These are phyloP conservation scores for Wickerhamiella alocasiicola DNA, from an alignment of 805 yeast species.

Conservation along the genomic window DNA sequence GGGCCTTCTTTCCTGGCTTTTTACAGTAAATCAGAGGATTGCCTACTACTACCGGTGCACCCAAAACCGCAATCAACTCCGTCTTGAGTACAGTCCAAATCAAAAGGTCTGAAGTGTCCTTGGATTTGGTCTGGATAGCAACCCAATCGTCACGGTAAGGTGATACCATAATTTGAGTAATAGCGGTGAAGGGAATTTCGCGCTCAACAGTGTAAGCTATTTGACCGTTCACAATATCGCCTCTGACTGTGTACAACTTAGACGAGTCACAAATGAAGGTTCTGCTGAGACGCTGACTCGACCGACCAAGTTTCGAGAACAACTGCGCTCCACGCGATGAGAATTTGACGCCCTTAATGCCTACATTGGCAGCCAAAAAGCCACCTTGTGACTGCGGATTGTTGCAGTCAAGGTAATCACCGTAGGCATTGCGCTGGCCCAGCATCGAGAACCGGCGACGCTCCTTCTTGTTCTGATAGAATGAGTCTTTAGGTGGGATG, in stretches of 20 bases:
- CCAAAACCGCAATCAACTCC: conserved; percentile 49
- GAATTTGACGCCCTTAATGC: conserved; percentile 65
- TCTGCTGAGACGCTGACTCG: conserved; percentile 66
- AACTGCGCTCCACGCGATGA: conserved; percentile 73
- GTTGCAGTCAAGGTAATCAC: conserved; percentile 87
- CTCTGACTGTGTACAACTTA: conserved; percentile 58
- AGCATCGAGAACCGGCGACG: conserved; percentile 78
- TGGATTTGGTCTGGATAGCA: conserved; percentile 45
- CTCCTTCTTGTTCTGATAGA: conserved; percentile 61
- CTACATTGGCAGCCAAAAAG: conserved; percentile 54
- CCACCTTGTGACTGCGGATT: conserved; percentile 65
- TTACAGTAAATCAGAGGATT: conserved; percentile 71
- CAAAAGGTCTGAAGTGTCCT: conserved; percentile 59
- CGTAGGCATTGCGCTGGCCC: conserved; percentile 81
- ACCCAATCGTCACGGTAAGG: conserved; percentile 86
- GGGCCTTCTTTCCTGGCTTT: conserved; percentile 71
- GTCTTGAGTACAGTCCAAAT: conserved; percentile 78
- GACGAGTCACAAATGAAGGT: conserved; percentile 55
- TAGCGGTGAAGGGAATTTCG: conserved; percentile 44
- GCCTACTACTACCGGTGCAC: conserved; percentile 45
- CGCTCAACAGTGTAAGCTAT: conserved; percentile 50
- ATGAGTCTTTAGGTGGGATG: conserved; percentile 20
- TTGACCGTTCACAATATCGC: conserved; percentile 52
- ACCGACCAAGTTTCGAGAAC: conserved; percentile 81
- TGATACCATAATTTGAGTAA: conserved; percentile 56